A percentile compares a stretch with the other conserved stretches of the same genome.
Evolutionary conservation across 306 rosid species (phyloP).

Genomic region (Bauhinia variegata): DNA sequence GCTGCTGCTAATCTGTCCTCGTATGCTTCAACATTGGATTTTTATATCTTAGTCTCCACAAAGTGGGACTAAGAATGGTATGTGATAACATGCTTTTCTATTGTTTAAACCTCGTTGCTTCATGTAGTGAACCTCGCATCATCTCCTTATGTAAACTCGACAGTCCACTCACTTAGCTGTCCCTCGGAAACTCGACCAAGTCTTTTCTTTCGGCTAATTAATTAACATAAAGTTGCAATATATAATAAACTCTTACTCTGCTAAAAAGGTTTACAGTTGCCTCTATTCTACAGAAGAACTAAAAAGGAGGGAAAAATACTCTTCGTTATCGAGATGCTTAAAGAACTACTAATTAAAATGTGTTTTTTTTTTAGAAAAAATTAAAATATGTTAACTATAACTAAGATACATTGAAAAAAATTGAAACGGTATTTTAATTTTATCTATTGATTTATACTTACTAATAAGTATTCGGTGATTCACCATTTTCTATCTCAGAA

Average conservation of each 20-base stretch:
- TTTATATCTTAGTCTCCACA: constrained; percentile 5
- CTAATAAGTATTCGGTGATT: no score
- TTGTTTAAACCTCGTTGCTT: constrained; percentile 17
- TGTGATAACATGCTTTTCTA: constrained; percentile 23
- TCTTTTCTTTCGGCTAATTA: constrained; percentile 23
- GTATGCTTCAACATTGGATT: background rate
- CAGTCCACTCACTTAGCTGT: constrained; percentile 14
- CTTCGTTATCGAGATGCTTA: background rate
- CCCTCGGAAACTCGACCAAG: constrained; percentile 36
- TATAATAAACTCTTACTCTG: constrained; percentile 1
- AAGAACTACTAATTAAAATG: no score
- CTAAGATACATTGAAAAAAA: no score
- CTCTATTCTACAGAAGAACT: background rate
- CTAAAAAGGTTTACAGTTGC: background rate
- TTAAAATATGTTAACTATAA: no score
- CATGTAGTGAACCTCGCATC: constrained; percentile 40
- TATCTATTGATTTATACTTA: no score
- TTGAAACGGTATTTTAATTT: no score
- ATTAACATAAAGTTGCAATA: background rate
- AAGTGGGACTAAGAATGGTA: constrained; percentile 27
- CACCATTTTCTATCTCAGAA: no score
- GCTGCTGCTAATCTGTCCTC: constrained; percentile 35
- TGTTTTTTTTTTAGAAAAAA: no score
- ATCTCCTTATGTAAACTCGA: constrained; percentile 2
- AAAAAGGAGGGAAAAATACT: background rate